Percentiles rank a stretch among this genome's conserved stretches.
Evolutionary conservation across 2,329 filamentous ascomycete genomes (phyloP).

Genomic region (Exophiala alcalophila): DNA sequence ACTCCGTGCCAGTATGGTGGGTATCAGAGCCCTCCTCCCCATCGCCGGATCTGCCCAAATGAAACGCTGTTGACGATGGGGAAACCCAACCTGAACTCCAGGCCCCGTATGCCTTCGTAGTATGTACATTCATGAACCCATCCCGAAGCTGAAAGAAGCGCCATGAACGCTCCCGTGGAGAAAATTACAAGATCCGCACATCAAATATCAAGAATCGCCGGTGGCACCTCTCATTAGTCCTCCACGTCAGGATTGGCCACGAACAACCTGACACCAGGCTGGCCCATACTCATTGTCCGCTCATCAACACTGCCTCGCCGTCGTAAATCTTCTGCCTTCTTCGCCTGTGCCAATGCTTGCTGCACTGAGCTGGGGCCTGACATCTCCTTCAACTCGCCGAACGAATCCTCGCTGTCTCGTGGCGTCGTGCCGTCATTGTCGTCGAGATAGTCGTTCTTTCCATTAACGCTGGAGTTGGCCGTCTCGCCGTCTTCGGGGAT

Average conservation of each 20-base stretch:
- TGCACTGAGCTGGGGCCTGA: slow-evolving; percentile 42
- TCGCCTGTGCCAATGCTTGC: slow-evolving; percentile 39
- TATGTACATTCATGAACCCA: neutral
- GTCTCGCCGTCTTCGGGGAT: slow-evolving; percentile 45
- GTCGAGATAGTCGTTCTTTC: slow-evolving; percentile 31
- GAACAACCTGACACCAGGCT: slow-evolving; percentile 42
- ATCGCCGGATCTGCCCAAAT: too few relatives aligned
- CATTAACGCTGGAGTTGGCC: slow-evolving; percentile 32
- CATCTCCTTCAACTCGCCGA: slow-evolving; percentile 55
- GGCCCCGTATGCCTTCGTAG: neutral
- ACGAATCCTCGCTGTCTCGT: slow-evolving; percentile 50
- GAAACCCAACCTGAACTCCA: neutral
- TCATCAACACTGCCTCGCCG: slow-evolving; percentile 50
- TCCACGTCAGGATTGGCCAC: slow-evolving; percentile 49
- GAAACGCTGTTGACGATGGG: neutral
- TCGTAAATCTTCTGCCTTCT: slow-evolving; percentile 44
- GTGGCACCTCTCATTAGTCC: slow-evolving; percentile 23
- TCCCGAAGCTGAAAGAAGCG: neutral
- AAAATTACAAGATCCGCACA: too few relatives aligned
- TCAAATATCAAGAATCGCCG: neutral
- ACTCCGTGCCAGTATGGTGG: too few relatives aligned
- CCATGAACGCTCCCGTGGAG: neutral
- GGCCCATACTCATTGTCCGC: slow-evolving; percentile 46
- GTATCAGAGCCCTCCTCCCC: too few relatives aligned
- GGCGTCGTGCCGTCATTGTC: slow-evolving; percentile 32